Base-by-base conservation (phyloP, 768 basidiomycete genomes). In the Lanmaoa pseudosensibilis region DNA sequence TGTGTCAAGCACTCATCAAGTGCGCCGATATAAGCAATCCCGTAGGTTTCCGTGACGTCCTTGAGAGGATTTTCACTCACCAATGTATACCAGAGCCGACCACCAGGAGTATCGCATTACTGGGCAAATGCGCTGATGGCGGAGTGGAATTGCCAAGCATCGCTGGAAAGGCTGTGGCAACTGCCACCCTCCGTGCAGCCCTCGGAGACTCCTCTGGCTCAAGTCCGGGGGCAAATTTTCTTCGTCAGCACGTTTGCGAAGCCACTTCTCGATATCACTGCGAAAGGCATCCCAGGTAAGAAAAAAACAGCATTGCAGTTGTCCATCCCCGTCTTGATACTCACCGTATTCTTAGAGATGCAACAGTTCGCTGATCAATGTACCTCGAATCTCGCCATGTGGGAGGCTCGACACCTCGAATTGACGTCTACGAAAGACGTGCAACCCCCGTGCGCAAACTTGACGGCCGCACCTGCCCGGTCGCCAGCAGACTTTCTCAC, bases 1-100 rank as follows among this genome's bases (percentile, higher is more conserved):
- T 94, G 23, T 96, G 92, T 68, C 94, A 98, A 65, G 90, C 90
- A 4, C 75, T 99, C 50, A 86, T 99, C 70, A 98, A 99, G 73
- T 97, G 95, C 66, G 94, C 96, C 18, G 97, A 99, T 74, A 98
- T 99, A 66, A 94, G 92, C 69, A 99, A 99, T 71, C 96, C 97
- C 16, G 94, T 97, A 69, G 61, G 94, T 83, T 18, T 32, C 46
- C 15, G 34, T 11, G 21, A 46, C 7, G 12, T 39, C 38, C 30
- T 54, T 12, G 27, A 23, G 55, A 60, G 30, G 5, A 7, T 36
- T 47, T 52, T 53, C 30, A 56, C 50, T 63, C 44, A 62, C 45
- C 32, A 5, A 5, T 41, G n/a, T n/a, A 41, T 52, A 43, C 34
- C 65, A 98, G 95, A 88, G 88, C 60, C 94, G 96, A 19, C 96